phyloP scores from a whole-genome alignment of 805 yeast species.

The Cyberlindnera misumaiensis region DNA sequence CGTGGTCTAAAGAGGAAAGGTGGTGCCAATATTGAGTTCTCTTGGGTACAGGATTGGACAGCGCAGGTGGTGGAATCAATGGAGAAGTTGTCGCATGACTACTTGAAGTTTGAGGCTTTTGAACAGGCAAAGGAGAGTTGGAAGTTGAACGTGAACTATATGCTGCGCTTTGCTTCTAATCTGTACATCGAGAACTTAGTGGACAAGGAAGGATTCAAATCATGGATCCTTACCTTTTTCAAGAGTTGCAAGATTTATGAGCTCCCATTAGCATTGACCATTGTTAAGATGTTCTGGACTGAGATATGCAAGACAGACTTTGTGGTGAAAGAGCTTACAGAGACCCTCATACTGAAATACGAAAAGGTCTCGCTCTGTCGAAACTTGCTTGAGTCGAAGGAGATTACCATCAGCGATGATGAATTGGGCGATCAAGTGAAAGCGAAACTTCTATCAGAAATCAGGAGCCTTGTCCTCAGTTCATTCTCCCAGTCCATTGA shows the following conservation, averaged over 20 bases:
- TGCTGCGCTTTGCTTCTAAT: slow-evolving; percentile 52
- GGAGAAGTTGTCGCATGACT: slow-evolving; percentile 27
- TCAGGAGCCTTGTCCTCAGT: slow-evolving; percentile 23
- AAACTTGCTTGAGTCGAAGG: slow-evolving; percentile 29
- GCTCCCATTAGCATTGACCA: slow-evolving; percentile 42
- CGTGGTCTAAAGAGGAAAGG: slow-evolving; percentile 49
- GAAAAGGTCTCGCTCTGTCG: slow-evolving; percentile 28
- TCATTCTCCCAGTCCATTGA: slow-evolving; percentile 35
- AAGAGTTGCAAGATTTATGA: slow-evolving; percentile 32
- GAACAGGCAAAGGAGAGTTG: slow-evolving; percentile 35
- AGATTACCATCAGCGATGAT: slow-evolving; percentile 28
- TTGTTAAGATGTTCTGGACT: slow-evolving; percentile 66
- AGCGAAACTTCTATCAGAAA: slow-evolving; percentile 19
- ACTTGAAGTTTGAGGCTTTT: slow-evolving; percentile 28
- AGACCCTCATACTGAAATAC: slow-evolving; percentile 45
- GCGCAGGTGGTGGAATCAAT: slow-evolving; percentile 64
- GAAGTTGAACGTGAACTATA: slow-evolving; percentile 51
- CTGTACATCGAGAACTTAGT: slow-evolving; percentile 64
- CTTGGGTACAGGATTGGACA: slow-evolving; percentile 87
- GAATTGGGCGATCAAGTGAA: slow-evolving; percentile 28
- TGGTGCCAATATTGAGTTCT: slow-evolving; percentile 36
- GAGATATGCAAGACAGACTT: slow-evolving; percentile 51
- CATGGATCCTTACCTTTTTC: slow-evolving; percentile 55
- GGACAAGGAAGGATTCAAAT: slow-evolving; percentile 53
- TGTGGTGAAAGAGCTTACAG: slow-evolving; percentile 59